These are phyloP conservation scores for Cocos nucifera DNA, from an alignment of 176 grass and related monocot species.

Conservation along the genomic window DNA sequence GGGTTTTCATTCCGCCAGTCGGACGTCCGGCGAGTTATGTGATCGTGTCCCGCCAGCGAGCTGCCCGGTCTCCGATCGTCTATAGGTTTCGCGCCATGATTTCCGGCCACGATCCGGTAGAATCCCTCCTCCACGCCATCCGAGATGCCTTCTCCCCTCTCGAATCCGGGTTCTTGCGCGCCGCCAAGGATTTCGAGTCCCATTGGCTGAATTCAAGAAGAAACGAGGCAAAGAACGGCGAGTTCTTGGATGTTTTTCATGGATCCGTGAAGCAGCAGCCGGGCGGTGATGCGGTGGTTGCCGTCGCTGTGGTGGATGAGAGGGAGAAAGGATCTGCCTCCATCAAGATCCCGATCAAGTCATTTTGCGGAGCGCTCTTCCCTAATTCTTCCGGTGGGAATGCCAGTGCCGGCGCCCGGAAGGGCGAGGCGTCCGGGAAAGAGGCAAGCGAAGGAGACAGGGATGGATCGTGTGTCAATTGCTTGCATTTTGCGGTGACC, in stretches of 20 bases:
- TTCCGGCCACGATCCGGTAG: constrained; percentile 29
- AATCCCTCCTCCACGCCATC: constrained; percentile 26
- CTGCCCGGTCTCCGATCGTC: constrained; percentile 8
- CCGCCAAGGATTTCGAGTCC: constrained; percentile 18
- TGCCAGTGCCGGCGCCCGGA: background rate
- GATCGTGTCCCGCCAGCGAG: background rate
- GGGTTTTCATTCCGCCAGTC: no score
- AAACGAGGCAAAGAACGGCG: background rate
- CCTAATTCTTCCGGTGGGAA: constrained; percentile 14
- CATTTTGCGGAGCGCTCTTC: constrained; percentile 23
- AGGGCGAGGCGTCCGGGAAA: constrained; percentile 6
- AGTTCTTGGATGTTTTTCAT: constrained; percentile 2
- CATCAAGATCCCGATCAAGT: constrained; percentile 22
- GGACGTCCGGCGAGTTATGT: no score
- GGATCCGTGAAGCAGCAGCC: constrained; percentile 11
- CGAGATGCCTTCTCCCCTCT: constrained; percentile 29
- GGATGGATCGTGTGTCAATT: constrained; percentile 36
- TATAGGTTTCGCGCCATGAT: constrained; percentile 16
- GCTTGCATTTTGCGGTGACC: constrained; percentile 42
- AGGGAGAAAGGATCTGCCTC: background rate
- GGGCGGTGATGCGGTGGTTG: constrained; percentile 10
- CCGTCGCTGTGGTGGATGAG: constrained; percentile 7
- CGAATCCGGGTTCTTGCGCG: constrained; percentile 17
- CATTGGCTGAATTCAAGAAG: constrained; percentile 3
- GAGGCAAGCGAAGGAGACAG: constrained; percentile 10